phyloP scores from a whole-genome alignment of 768 basidiomycete genomes.

The Mycena belliarum region DNA sequence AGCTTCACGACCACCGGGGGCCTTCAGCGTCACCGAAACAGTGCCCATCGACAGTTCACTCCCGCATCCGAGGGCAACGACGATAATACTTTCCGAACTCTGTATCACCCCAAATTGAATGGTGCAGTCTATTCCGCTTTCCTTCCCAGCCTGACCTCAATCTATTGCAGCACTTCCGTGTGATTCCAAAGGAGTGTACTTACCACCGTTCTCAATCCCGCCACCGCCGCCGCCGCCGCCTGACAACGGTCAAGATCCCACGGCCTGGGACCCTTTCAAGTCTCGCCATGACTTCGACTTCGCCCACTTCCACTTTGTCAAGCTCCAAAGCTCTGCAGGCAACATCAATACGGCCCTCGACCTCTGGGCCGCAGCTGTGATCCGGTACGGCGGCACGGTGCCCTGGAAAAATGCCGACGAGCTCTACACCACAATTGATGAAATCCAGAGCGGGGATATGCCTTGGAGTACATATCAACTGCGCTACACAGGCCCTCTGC shows the following conservation, averaged over 20 bases:
- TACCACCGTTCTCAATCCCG: background rate
- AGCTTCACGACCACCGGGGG: background rate
- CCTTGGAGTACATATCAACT: conserved; percentile 25
- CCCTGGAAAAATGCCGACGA: conserved; percentile 18
- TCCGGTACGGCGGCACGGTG: background rate
- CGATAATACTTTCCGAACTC: background rate
- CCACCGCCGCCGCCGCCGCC: background rate
- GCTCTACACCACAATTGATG: conserved; percentile 27
- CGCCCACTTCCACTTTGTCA: conserved; percentile 2
- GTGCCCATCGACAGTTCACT: background rate
- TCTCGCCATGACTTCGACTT: conserved; percentile 1
- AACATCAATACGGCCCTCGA: conserved; percentile 3
- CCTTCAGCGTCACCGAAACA: background rate
- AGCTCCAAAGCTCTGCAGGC: background rate
- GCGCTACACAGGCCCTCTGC: conserved; percentile 3
- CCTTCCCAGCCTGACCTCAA: background rate
- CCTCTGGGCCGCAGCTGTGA: conserved; percentile 6
- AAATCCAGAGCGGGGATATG: conserved; percentile 23
- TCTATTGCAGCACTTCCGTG: background rate
- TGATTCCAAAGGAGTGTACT: background rate
- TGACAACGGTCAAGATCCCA: background rate
- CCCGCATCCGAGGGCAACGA: conserved; percentile 7
- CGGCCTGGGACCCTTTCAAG: background rate
- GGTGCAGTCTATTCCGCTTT: background rate
- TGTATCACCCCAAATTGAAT: background rate